Evolutionary conservation across 495 filamentous ascomycete species (phyloP), one percentile per base, ranked within the genome.

Genomic region (Aspergillus sclerotioniger): DNA sequence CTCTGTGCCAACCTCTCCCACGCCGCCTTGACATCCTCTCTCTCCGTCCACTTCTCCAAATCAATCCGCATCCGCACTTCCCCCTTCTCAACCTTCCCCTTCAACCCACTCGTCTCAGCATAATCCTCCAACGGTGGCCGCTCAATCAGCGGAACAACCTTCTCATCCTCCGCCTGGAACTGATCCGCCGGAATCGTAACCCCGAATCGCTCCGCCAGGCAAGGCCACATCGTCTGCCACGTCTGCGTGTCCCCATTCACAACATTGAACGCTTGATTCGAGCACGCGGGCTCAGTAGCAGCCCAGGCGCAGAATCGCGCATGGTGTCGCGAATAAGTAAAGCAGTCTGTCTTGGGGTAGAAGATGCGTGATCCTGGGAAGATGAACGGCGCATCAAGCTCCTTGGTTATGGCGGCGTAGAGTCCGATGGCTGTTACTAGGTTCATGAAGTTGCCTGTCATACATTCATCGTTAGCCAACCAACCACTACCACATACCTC

Each of bases 191-290:
- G 19, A 15, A 48, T 25, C 7, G 10, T 19, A 19, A 20, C 15
- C 7, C 72, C 70, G 44, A 76, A 80, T 29, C 67, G 58, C 25
- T 59, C 20, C 1, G 75, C 75, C 25, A 80, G 48, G 31, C 71
- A 72, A 6, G 82, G 82, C 78, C 80, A 83, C 68, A 83, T 48
- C 35, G 72, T 74, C 54, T 80, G 73, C 79, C 79, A 84, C 47
- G 69, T 76, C 60, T 79, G 68, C 10, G 63, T 62, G 61, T 82
- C 80, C 25, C 79, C 80, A 46, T 82, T 81, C 49, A 75, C 63
- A 8, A 81, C 74, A 46, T 84, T 82, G 65, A 82, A 81, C 6
- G 73, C 78, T 56, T 83, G 64, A 56, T 79, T 79, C 45, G 45
- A 48, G 45, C 19, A 48, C 16, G n/a, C 45, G 10, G 61, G 52